Base-by-base conservation (phyloP, 2,329 filamentous ascomycete genomes). In the Epichloe bromicola region DNA sequence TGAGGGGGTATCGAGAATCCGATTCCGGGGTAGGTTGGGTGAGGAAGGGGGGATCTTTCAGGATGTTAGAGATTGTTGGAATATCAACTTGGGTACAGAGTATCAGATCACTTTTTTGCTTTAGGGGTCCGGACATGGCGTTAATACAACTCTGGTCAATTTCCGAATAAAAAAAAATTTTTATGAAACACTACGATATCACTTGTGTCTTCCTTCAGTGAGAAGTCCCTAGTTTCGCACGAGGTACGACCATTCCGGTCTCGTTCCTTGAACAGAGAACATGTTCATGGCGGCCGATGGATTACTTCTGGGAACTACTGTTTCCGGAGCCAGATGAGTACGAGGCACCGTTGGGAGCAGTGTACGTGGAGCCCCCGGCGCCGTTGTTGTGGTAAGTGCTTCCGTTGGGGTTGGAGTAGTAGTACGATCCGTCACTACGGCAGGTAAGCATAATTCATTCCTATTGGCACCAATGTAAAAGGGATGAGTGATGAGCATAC, bases 361-460 rank as follows among this genome's bases (percentile, higher is more conserved):
- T 86, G 66, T 86, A 87, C 17, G 67, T 79, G 23, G 78, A 75
- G 46, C 66, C 5, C 82, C 82, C 82, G 11, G 63, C 62, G 43
- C 81, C 80, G 57, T 73, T 65, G 65, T 85, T 83, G 72, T 85
- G 69, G 69, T 87, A 87, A 39, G 78, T 83, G 60, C 78, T 84
- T 14, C 81, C 80, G 55, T 84, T 75, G 44, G 80, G 67, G 67
- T 86, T 87, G 62, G 75, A 78, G 68, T 86, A 87, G 70, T 87
- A 86, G 72, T 87, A 87, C 1, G 80, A 85, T 38, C 82, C 81
- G 58, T 86, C 61, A 20, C 75, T 78, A 48, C 5, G 14, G 14
- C n/a, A 7, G 6, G 20, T 43, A 2, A 43, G 23, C 23, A 30
- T 8, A 2, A 0, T 8, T 30, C 26, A 0, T 8, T 30, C 26